Evolutionary conservation across 75 land plant genomes (phyloP).

Genomic region (Pinus tabuliformis): DNA sequence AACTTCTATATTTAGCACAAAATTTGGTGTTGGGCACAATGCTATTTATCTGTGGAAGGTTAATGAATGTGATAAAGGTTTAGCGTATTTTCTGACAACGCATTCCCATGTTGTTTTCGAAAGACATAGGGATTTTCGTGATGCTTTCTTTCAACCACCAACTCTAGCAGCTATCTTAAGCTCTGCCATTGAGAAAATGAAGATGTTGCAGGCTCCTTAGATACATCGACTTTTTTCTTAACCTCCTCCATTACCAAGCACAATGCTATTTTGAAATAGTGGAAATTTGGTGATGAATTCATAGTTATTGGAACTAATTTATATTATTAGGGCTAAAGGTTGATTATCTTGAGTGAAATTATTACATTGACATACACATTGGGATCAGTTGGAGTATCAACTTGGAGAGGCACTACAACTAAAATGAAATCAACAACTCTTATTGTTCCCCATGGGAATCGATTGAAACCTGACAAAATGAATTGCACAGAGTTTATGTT

Average conservation of each 20-base stretch:
- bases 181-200: slow-evolving; percentile 58
- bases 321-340: slow-evolving; percentile 52
- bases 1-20: slow-evolving; percentile 74
- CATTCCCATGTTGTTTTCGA: slow-evolving; percentile 52
- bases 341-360: too few relatives aligned
- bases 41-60: slow-evolving; percentile 80
- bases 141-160: slow-evolving; percentile 45
- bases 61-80: slow-evolving; percentile 67
- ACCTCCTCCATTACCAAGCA: slow-evolving; percentile 2
- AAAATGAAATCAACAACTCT: too few relatives aligned
- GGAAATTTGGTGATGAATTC: slow-evolving; percentile 10
- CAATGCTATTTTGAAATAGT: background rate
- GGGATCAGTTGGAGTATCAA: too few relatives aligned
- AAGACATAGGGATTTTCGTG: slow-evolving; percentile 46
- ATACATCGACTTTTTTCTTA: slow-evolving; percentile 51
- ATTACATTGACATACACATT: too few relatives aligned
- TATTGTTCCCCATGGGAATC: too few relatives aligned
- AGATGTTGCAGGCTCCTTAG: slow-evolving; percentile 46
- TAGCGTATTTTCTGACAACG: slow-evolving; percentile 75
- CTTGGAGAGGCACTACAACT: too few relatives aligned
- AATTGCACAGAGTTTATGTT: too few relatives aligned
- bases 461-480: too few relatives aligned
- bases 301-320: slow-evolving; percentile 17
- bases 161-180: slow-evolving; percentile 69
- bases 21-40: slow-evolving; percentile 82